These are phyloP conservation scores for Aspergillus baeticus DNA, from an alignment of 495 filamentous ascomycete species.

Conservation along the genomic window DNA sequence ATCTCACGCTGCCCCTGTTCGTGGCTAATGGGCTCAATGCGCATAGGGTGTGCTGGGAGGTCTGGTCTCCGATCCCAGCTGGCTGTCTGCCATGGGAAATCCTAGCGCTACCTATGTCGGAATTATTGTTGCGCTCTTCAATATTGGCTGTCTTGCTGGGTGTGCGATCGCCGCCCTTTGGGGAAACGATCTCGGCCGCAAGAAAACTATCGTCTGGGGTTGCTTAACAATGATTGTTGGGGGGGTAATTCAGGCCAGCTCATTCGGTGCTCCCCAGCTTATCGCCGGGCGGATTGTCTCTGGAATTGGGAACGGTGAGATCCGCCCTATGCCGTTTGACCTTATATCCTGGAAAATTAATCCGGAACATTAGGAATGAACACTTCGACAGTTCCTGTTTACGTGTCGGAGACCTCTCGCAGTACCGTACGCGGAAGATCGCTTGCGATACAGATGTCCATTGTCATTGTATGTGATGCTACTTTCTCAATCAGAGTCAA, in stretches of 20 bases:
- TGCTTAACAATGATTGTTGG: constrained; percentile 50
- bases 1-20: too few relatives aligned
- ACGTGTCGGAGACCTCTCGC: constrained; percentile 10
- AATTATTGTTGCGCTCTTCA: constrained; percentile 16
- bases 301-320: constrained; percentile 24
- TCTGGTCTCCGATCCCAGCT: constrained; percentile 13
- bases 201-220: constrained; percentile 47
- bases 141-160: constrained; percentile 11
- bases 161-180: constrained; percentile 32
- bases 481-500: too few relatives aligned
- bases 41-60: constrained; percentile 14
- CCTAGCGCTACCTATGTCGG: constrained; percentile 9
- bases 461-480: constrained; percentile 11
- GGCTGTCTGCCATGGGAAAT: constrained; percentile 12
- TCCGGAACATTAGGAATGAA: constrained; percentile 2
- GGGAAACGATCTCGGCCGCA: constrained; percentile 53
- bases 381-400: constrained; percentile 16
- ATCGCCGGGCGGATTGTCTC: constrained; percentile 41
- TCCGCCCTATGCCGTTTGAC: too few relatives aligned
- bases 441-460: constrained; percentile 51
- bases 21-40: not conserved
- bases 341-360: too few relatives aligned
- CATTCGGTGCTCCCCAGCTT: constrained; percentile 41
- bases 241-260: constrained; percentile 47
- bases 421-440: constrained; percentile 41